Base-by-base conservation (phyloP, 2,329 filamentous ascomycete species). In the Tolypocladium ophioglossoides region DNA sequence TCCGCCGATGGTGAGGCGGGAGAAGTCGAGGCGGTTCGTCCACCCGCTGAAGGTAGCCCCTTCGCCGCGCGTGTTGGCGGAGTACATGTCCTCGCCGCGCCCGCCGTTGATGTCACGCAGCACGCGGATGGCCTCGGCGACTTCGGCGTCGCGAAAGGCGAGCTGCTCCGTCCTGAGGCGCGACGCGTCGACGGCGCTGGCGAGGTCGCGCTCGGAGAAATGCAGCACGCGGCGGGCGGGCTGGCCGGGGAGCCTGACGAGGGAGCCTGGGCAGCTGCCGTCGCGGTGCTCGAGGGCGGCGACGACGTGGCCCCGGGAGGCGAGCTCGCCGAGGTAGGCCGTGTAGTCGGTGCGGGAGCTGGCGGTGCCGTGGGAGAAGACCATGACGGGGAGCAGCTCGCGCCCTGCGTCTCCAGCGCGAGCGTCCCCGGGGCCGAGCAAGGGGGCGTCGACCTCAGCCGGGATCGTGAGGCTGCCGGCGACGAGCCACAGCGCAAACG, bases 1-100 rank as follows among this genome's bases (percentile, higher is more conserved):
- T 0, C 84, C 84, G 4, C 72, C 78, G 10, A 86, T 72, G 48
- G 80, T 74, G 59, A 84, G 74, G 38, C 77, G 73, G 34, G 75
- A 68, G 27, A 72, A 58, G 63, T 84, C 75, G 8, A 87, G 73
- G 11, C 81, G 74, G 54, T 69, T 68, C 38, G 71, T 64, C 75
- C 83, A 87, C 18, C 68, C 67, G 3, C 69, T 60, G 1, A 84
- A 72, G 57, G 69, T 68, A 24, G 60, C 61, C 47, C 74, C 79
- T 64, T 78, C 80, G 38, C 57, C 62, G 58, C 74, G 75, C 11
- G 73, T 67, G 68, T 78, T 85, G 2, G 63, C 56, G 30, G 58
- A 51, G 54, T 64, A 68, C 34, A 74, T 47, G 18, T 65, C 60
- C 4, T 61, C 57, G 9, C 73, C 72, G n/a, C 66, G 55, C 4